These are phyloP conservation scores for Trichosporon asahii DNA, from an alignment of 1,284 basidiomycete species.

Conservation along the genomic window DNA sequence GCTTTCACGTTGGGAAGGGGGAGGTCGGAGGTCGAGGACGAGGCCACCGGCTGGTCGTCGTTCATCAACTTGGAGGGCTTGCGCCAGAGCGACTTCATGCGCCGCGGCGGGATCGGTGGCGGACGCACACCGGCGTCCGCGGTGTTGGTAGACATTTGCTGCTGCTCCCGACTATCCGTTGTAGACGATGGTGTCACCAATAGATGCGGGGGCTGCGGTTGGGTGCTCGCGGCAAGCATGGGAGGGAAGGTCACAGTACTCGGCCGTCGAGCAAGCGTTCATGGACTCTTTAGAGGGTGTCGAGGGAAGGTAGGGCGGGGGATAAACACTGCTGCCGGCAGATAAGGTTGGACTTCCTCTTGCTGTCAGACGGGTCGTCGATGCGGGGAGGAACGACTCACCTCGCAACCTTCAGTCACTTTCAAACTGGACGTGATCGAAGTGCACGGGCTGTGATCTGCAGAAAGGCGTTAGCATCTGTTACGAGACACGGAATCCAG, in stretches of 20 bases:
- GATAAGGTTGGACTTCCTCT: neutral
- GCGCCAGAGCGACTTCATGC: slow-evolving; percentile 1
- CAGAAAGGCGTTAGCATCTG: neutral
- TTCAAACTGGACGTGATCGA: neutral
- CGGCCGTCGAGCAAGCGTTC: neutral
- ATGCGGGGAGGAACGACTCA: neutral
- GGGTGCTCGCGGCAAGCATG: slow-evolving; percentile 6
- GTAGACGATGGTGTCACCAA: slow-evolving; percentile 1
- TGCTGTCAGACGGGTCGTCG: neutral
- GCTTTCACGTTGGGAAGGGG: neutral
- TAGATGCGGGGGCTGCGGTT: slow-evolving; percentile 10
- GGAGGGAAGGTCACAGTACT: neutral
- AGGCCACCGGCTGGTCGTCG: neutral
- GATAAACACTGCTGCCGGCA: neutral
- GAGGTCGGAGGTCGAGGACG: neutral
- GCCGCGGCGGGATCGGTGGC: neutral
- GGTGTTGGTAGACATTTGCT: neutral
- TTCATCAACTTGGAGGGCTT: neutral
- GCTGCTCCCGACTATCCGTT: slow-evolving; percentile 4
- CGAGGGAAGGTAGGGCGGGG: neutral
- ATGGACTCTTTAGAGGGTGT: neutral
- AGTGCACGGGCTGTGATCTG: slow-evolving; percentile 4
- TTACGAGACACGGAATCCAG: neutral
- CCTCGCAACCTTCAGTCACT: neutral
- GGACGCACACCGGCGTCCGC: neutral